Percentiles rank a stretch among this genome's conserved stretches.
Evolutionary conservation across 345 rosid species (phyloP).

Genomic region (Murraya paniculata): DNA sequence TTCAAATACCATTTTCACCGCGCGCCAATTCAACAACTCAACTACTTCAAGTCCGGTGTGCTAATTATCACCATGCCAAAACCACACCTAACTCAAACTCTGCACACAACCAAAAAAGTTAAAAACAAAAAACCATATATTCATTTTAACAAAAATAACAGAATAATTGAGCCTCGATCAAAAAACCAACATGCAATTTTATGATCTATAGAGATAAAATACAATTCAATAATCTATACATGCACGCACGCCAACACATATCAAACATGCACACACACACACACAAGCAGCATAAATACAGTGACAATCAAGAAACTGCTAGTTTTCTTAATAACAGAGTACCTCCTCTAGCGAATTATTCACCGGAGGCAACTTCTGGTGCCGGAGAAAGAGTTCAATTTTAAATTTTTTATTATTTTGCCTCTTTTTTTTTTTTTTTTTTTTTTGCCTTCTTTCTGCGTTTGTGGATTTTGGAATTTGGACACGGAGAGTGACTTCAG

Average conservation of each 20-base stretch:
- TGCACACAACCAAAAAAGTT: neutral
- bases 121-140: neutral
- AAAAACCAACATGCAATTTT: neutral
- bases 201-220: neutral
- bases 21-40: neutral
- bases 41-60: neutral
- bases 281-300: neutral
- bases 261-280: too few relatives aligned
- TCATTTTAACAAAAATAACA: neutral
- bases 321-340: neutral
- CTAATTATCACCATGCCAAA: neutral
- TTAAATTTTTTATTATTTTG: too few relatives aligned
- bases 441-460: neutral
- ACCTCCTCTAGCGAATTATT: neutral
- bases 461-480: neutral
- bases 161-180: neutral
- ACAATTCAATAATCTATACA: neutral
- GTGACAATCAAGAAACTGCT: neutral
- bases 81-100: neutral
- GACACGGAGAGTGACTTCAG: neutral
- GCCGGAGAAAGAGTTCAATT: neutral
- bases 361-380: neutral
- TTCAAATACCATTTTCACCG: constrained; percentile 24
- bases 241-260: neutral
- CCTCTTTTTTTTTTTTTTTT: neutral